Conservation (phyloP, 768 basidiomycete genomes). For the Botryobasidium botryosum region DNA sequence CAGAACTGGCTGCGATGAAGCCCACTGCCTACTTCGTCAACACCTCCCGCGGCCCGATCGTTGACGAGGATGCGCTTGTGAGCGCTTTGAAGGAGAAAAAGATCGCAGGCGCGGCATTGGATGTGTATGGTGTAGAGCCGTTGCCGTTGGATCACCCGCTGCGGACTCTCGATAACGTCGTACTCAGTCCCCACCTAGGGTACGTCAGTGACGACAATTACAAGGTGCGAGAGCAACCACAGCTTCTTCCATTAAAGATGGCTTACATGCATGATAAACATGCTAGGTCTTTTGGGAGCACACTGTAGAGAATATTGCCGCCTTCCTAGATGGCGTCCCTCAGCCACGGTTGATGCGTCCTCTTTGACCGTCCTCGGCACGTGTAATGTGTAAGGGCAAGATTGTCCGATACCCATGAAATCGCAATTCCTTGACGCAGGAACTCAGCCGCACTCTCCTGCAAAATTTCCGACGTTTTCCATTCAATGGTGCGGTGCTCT, state of each 20-base stretch:
- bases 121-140: conserved; percentile 54
- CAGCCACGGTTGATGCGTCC: too few relatives aligned
- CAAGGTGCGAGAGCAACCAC: conserved; percentile 21
- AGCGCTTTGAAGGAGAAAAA: conserved; percentile 27
- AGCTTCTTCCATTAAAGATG: too few relatives aligned
- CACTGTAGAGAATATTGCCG: conserved; percentile 40
- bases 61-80: conserved; percentile 41
- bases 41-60: conserved; percentile 46
- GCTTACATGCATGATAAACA: too few relatives aligned
- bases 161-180: conserved; percentile 34
- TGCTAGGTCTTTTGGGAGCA: conserved; percentile 33
- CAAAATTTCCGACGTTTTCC: too few relatives aligned
- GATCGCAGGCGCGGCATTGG: conserved; percentile 44
- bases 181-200: conserved; percentile 43
- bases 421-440: too few relatives aligned
- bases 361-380: too few relatives aligned
- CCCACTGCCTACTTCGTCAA: conserved; percentile 44
- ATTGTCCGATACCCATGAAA: too few relatives aligned
- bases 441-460: too few relatives aligned
- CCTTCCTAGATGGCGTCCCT: conserved; percentile 35
- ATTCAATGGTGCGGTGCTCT: too few relatives aligned
- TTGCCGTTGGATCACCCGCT: conserved; percentile 39
- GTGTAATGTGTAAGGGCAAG: too few relatives aligned
- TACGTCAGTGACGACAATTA: conserved; percentile 37
- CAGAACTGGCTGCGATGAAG: conserved; percentile 39